A percentile compares a stretch with the other conserved stretches of the same genome.
These are phyloP conservation scores for Microglena sp. DNA, from an alignment of 139 green algal species.

Conservation along the genomic window DNA sequence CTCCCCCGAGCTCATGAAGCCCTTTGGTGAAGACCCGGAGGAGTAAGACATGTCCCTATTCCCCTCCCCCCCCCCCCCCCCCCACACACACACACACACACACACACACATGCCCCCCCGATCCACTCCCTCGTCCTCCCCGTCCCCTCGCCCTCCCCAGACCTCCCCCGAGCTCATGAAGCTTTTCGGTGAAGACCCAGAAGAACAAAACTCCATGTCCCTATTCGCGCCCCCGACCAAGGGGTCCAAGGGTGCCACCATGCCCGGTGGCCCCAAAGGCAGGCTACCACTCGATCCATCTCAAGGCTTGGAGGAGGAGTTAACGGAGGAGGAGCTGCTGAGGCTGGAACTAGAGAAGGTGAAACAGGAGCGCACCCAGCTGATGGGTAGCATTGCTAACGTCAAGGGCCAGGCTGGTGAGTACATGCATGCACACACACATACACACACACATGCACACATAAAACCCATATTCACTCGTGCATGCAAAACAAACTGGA, in stretches of 20 bases:
- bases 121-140: not conserved
- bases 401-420: constrained; percentile 41
- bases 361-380: constrained; percentile 60
- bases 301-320: constrained; percentile 41
- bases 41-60: not conserved
- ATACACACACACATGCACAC: too few species aligned
- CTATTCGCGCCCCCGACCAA: constrained; percentile 21
- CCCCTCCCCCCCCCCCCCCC: too few species aligned
- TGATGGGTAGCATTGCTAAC: constrained; percentile 62
- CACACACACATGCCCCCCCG: not conserved
- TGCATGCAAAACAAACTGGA: constrained; percentile 48
- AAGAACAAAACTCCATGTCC: constrained; percentile 21
- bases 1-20: not conserved
- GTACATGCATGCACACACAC: too few species aligned
- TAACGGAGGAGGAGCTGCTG: constrained; percentile 66
- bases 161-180: constrained; percentile 38
- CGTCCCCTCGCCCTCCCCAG: too few species aligned
- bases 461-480: too few species aligned
- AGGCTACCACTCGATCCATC: too few species aligned
- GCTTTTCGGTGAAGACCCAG: constrained; percentile 42
- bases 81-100: not conserved
- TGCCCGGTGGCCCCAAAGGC: too few species aligned
- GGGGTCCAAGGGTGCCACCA: constrained; percentile 15
- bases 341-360: constrained; percentile 63
- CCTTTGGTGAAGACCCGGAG: not conserved